phyloP scores from a whole-genome alignment of 257 asterid genomes.

The Lycium barbarum region DNA sequence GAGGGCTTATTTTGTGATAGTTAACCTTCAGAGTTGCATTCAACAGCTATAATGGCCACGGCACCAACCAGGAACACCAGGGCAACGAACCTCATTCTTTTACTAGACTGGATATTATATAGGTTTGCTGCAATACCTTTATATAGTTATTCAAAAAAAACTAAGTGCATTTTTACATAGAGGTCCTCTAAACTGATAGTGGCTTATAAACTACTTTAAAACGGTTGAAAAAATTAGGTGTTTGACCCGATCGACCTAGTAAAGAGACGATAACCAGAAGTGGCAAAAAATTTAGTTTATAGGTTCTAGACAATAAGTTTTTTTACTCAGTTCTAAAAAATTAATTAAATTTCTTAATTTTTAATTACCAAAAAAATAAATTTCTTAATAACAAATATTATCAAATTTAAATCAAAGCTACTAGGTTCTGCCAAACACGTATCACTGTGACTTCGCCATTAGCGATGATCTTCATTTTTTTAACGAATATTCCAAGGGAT shows the following conservation, averaged over 20 bases:
- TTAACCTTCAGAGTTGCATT: conserved; percentile 37
- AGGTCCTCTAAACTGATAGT: not conserved
- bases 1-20: not conserved
- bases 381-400: too few species aligned
- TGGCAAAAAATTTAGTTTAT: not conserved
- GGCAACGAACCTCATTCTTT: conserved; percentile 30
- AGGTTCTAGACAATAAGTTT: not conserved
- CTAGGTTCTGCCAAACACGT: too few species aligned
- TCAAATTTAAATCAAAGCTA: too few species aligned
- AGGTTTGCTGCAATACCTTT: not conserved
- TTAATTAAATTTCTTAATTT: too few species aligned
- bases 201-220: not conserved
- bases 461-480: too few species aligned
- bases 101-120: not conserved
- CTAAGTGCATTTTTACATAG: not conserved
- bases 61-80: conserved; percentile 34
- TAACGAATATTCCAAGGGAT: not conserved
- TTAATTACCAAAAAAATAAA: too few species aligned
- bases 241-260: not conserved
- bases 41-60: conserved; percentile 33
- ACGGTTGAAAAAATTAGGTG: not conserved
- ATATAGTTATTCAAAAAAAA: not conserved
- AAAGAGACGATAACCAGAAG: not conserved
- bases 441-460: too few species aligned
- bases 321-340: too few species aligned